Evolutionary conservation across 1,284 basidiomycete genomes (phyloP).

Genomic region (Vanrija pseudolonga): DNA sequence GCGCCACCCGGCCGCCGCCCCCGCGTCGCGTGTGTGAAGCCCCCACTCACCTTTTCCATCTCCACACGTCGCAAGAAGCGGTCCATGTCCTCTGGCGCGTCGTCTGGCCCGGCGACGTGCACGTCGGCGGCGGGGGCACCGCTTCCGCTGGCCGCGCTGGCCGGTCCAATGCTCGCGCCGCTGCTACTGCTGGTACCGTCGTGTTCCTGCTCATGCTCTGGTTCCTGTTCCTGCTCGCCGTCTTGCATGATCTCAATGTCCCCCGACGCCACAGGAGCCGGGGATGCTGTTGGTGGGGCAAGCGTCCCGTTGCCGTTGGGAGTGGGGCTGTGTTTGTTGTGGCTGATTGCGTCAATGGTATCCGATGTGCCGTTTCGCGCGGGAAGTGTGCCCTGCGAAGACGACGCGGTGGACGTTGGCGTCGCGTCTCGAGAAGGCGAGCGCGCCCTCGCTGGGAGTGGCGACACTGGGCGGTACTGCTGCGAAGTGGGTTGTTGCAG

Average conservation of each 20-base stretch:
- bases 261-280: neutral
- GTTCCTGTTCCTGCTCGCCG: neutral
- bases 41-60: conserved; percentile 43
- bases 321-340: too few species aligned
- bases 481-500: neutral
- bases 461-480: neutral
- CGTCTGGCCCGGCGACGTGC: conserved; percentile 9
- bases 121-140: conserved; percentile 1
- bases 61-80: conserved; percentile 40
- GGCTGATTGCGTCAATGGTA: neutral
- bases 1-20: neutral
- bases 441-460: too few species aligned
- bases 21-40: neutral
- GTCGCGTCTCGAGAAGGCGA: conserved; percentile 11
- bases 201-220: neutral
- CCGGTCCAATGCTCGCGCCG: conserved; percentile 5
- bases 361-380: too few species aligned
- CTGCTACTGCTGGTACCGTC: neutral
- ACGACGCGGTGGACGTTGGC: conserved; percentile 12
- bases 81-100: conserved; percentile 33
- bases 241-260: neutral
- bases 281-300: neutral
- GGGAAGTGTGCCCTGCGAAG: neutral
- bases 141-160: conserved; percentile 1
- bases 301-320: too few species aligned